Evolutionary conservation across 2,329 filamentous ascomycete genomes (phyloP).

Genomic region (Penicillium sp.): DNA sequence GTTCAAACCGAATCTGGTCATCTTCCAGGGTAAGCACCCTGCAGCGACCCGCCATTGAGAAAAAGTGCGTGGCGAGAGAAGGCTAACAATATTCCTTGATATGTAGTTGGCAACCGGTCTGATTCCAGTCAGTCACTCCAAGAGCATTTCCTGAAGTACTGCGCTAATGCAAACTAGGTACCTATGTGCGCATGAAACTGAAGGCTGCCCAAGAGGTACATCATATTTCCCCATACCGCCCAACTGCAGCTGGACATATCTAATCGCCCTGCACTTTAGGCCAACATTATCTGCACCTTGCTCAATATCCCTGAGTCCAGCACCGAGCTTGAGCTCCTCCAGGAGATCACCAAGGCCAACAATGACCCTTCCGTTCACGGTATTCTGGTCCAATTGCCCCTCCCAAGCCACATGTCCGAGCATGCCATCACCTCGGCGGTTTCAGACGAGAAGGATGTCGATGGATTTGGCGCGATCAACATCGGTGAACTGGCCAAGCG

Average conservation of each 20-base stretch:
- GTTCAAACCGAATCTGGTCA: constrained; percentile 86
- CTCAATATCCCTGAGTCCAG: constrained; percentile 79
- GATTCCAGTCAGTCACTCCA: constrained; percentile 72
- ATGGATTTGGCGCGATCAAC: constrained; percentile 90
- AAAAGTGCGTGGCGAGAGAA: not conserved
- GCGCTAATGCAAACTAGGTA: constrained; percentile 57
- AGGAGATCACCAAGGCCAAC: constrained; percentile 78
- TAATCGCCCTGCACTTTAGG: constrained; percentile 50
- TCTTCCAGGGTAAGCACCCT: constrained; percentile 73
- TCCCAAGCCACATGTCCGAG: constrained; percentile 87
- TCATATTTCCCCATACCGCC: not conserved
- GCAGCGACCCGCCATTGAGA: not conserved
- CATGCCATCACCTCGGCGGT: constrained; percentile 87
- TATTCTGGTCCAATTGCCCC: constrained; percentile 87
- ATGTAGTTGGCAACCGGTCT: constrained; percentile 79
- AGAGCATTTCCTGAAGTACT: not conserved
- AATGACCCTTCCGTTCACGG: constrained; percentile 83
- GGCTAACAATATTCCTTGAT: constrained; percentile 7
- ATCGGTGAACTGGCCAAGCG: constrained; percentile 97
- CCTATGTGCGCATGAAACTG: constrained; percentile 99
- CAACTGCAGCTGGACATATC: not conserved
- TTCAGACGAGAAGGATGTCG: constrained; percentile 91
- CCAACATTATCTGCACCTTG: constrained; percentile 83
- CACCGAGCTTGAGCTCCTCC: constrained; percentile 79
- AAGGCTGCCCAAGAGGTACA: constrained; percentile 88